phyloP scores from a whole-genome alignment of 2,329 filamentous ascomycete genomes.

The Diaporthe ilicicola region DNA sequence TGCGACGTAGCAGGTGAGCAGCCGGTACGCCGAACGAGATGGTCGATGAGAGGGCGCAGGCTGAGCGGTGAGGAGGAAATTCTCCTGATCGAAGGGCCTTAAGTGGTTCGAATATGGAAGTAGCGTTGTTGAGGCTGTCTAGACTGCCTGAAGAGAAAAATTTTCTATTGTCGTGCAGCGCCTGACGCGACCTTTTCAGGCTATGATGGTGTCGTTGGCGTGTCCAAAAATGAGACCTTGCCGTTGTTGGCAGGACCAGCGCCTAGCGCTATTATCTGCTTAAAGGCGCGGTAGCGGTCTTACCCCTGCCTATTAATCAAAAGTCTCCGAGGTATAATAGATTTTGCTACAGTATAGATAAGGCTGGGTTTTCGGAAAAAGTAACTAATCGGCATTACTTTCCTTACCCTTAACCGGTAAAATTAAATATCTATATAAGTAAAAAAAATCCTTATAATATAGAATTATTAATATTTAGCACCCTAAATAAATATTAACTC shows the following conservation, averaged over 20 bases:
- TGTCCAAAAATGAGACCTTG: background rate
- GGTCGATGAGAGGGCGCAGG: background rate
- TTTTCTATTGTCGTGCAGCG: conserved; percentile 13
- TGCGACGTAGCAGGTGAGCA: background rate
- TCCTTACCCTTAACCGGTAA: too few relatives aligned
- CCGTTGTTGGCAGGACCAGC: background rate
- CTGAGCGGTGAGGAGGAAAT: conserved; percentile 17
- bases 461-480: too few relatives aligned
- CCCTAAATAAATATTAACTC: too few relatives aligned
- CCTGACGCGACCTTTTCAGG: background rate
- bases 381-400: too few relatives aligned
- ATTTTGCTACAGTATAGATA: too few relatives aligned
- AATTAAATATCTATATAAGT: too few relatives aligned
- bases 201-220: background rate
- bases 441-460: too few relatives aligned
- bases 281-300: too few relatives aligned
- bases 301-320: too few relatives aligned
- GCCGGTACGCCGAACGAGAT: conserved; percentile 1
- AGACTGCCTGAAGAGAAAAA: background rate
- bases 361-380: too few relatives aligned
- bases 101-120: conserved; percentile 8
- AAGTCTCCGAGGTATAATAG: too few relatives aligned
- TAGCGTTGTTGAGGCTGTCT: background rate
- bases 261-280: background rate
- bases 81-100: background rate